Percentiles rank a stretch among this genome's conserved stretches.
phyloP scores from a whole-genome alignment of 768 basidiomycete species.

The Rhizopogon vulgaris region DNA sequence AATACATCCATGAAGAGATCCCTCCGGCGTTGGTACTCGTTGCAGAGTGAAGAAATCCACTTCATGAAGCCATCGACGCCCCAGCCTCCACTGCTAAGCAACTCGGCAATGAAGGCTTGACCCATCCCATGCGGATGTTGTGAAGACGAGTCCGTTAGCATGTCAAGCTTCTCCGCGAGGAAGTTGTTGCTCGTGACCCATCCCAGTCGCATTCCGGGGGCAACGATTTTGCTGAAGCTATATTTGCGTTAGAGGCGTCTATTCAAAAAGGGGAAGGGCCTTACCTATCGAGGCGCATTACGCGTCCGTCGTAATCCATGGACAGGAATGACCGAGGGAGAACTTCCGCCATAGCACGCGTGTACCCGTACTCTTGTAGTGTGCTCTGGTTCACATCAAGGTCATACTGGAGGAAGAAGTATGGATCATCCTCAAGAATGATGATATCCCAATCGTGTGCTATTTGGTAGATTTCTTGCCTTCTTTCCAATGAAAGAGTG shows the following conservation, averaged over 20 bases:
- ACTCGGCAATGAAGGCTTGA: slow-evolving; percentile 40
- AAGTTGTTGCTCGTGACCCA: slow-evolving; percentile 39
- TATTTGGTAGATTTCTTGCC: slow-evolving; percentile 42
- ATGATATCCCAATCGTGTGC: slow-evolving; percentile 44
- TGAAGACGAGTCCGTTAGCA: slow-evolving; percentile 41
- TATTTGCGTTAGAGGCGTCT: background rate
- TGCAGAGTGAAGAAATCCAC: slow-evolving; percentile 40
- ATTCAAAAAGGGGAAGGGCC: slow-evolving; percentile 1
- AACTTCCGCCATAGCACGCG: slow-evolving; percentile 25
- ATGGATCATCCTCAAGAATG: slow-evolving; percentile 48
- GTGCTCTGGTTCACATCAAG: slow-evolving; percentile 15
- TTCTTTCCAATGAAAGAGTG: slow-evolving; percentile 37
- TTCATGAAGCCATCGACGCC: slow-evolving; percentile 38
- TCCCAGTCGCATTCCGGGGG: slow-evolving; percentile 51
- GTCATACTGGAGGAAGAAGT: slow-evolving; percentile 44
- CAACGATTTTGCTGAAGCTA: slow-evolving; percentile 46
- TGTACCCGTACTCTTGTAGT: slow-evolving; percentile 21
- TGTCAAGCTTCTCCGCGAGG: slow-evolving; percentile 37
- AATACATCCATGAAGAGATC: slow-evolving; percentile 41
- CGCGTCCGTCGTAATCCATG: slow-evolving; percentile 44
- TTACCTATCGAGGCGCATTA: slow-evolving; percentile 40
- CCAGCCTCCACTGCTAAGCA: slow-evolving; percentile 38
- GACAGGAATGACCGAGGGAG: slow-evolving; percentile 38
- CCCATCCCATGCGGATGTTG: slow-evolving; percentile 46
- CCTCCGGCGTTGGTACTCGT: slow-evolving; percentile 44